Evolutionary conservation across 2,329 filamentous ascomycete species (phyloP).

Genomic region (Diaporthe ampelina): DNA sequence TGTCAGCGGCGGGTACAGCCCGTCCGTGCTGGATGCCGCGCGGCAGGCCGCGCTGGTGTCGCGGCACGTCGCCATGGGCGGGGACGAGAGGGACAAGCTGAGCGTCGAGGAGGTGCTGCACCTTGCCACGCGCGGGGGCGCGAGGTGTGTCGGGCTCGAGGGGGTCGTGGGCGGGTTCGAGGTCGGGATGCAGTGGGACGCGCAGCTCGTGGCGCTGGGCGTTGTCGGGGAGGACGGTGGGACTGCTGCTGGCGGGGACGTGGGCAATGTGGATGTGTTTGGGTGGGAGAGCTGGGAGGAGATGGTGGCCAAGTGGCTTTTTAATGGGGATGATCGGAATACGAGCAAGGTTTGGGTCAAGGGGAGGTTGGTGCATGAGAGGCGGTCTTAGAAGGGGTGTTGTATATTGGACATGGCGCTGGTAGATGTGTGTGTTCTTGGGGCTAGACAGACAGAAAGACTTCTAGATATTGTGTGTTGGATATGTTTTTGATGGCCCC

Average conservation of each 20-base stretch:
- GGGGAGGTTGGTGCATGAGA: conserved; percentile 82
- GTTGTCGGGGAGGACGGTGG: conserved; percentile 59
- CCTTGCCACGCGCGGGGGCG: conserved; percentile 90
- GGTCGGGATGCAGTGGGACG: conserved; percentile 91
- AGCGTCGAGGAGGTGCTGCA: conserved; percentile 89
- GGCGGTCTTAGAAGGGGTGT: conserved; percentile 43
- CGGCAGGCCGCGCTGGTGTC: conserved; percentile 85
- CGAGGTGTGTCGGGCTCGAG: conserved; percentile 81
- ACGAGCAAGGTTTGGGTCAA: conserved; percentile 90
- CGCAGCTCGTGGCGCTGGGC: conserved; percentile 81
- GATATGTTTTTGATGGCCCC: too few relatives aligned
- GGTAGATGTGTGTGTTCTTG: not conserved
- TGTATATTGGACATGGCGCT: not conserved
- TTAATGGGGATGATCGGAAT: conserved; percentile 92
- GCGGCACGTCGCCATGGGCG: conserved; percentile 75
- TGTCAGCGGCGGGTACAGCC: conserved; percentile 87
- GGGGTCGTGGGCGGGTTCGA: conserved; percentile 84
- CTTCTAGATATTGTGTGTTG: not conserved
- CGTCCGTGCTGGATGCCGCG: conserved; percentile 85
- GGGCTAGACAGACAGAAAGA: not conserved
- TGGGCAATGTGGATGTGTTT: conserved; percentile 86
- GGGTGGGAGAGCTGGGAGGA: conserved; percentile 93
- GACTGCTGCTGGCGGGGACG: conserved; percentile 52
- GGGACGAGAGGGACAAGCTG: conserved; percentile 72
- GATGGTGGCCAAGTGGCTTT: conserved; percentile 93